Evolutionary conservation across 352 stramenopile genomes (phyloP).

Genomic region (Phytophthora vignae): DNA sequence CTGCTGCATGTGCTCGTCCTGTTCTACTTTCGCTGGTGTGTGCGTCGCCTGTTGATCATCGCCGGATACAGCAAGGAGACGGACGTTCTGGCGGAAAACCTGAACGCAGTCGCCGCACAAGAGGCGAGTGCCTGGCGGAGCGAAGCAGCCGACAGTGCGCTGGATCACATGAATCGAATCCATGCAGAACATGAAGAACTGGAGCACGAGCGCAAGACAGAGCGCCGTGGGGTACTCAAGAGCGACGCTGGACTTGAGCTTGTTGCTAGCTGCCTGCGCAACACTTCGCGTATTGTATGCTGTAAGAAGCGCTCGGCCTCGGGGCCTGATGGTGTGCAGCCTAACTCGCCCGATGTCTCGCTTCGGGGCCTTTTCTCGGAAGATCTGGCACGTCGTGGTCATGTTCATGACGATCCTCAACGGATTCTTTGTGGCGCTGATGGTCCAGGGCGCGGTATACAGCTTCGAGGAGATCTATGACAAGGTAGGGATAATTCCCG

Average conservation of each 20-base stretch:
- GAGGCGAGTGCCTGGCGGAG: constrained; percentile 20
- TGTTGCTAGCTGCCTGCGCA: constrained; percentile 22
- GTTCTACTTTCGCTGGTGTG: constrained; percentile 50
- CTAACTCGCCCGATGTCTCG: constrained; percentile 16
- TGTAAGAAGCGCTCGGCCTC: constrained; percentile 7
- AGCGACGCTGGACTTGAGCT: constrained; percentile 30
- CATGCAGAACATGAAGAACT: constrained; percentile 35
- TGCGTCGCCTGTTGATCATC: constrained; percentile 39
- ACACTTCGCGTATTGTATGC: constrained; percentile 9
- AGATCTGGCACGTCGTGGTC: constrained; percentile 70
- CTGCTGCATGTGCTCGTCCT: constrained; percentile 41
- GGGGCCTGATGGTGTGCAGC: constrained; percentile 7
- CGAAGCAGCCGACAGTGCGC: constrained; percentile 29
- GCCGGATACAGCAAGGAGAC: constrained; percentile 37
- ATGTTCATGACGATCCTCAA: constrained; percentile 71
- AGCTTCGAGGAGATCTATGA: constrained; percentile 43
- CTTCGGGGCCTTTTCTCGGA: constrained; percentile 63
- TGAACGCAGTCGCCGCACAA: constrained; percentile 23
- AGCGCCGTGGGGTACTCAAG: constrained; percentile 9
- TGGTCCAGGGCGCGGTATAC: constrained; percentile 72
- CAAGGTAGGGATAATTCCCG: constrained; percentile 25
- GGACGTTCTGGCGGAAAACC: constrained; percentile 1
- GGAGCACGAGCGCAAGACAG: constrained; percentile 14
- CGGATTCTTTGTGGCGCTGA: constrained; percentile 61
- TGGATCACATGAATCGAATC: constrained; percentile 30